These are phyloP conservation scores for Syzygium syzygioides DNA, from an alignment of 441 rosid species.

Conservation along the genomic window DNA sequence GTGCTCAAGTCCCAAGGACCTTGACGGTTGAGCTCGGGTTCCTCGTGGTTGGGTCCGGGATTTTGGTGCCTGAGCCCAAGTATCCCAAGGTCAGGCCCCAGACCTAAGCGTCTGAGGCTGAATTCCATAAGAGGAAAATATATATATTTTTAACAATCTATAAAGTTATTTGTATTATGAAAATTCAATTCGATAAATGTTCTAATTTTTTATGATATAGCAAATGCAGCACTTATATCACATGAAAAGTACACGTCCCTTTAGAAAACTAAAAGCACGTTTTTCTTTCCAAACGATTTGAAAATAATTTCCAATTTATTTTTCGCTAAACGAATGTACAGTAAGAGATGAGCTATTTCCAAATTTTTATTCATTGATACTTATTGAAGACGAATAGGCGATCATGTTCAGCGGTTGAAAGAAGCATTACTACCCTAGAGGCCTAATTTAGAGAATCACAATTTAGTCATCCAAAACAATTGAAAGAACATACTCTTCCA, in stretches of 20 bases:
- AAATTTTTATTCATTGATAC: background rate
- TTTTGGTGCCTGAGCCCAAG: background rate
- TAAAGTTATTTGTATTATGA: background rate
- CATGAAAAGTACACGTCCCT: background rate
- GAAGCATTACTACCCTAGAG: background rate
- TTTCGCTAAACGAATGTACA: rapidly evolving
- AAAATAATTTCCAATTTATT: background rate
- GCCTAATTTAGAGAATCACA: background rate
- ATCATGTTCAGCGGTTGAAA: background rate
- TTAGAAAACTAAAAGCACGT: background rate
- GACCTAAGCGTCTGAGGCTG: background rate
- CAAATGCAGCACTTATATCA: background rate
- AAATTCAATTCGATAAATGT: background rate
- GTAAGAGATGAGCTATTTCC: background rate
- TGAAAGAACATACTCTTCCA: background rate
- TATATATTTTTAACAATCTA: background rate
- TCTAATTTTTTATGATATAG: background rate
- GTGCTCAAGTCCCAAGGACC: background rate
- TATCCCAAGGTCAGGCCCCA: background rate
- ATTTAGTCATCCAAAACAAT: background rate
- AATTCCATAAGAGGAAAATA: background rate
- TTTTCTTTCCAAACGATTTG: rapidly evolving
- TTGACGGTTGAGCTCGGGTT: background rate
- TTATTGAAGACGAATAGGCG: background rate
- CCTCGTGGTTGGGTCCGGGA: background rate